Evolutionary conservation across 2,329 filamentous ascomycete species (phyloP), one percentile per base, ranked within the genome.

Genomic region (Capronia coronata): DNA sequence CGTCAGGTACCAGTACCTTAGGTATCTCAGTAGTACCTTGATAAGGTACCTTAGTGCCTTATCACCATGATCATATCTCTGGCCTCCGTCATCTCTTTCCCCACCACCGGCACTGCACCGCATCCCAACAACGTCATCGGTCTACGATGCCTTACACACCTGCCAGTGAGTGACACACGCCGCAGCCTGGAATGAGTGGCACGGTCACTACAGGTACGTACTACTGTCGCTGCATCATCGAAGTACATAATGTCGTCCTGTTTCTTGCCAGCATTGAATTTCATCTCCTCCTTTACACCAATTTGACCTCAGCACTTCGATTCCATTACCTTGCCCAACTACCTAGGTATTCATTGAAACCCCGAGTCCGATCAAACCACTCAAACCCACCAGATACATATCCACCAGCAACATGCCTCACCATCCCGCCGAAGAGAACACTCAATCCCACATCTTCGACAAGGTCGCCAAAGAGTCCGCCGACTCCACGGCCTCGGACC

Each of bases 401-500:
- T 38, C 16, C 16, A 38, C 35, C 29, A 40, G 52, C 62, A 67
- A 47, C 38, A 69, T 68, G 67, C 64, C 67, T 59, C 61, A 63
- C 46, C 65, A 64, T 56, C 63, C 64, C 46, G 61, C 64, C 45
- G 67, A 70, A 59, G 67, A 67, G 43, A 59, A 65, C 44, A 61
- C 67, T 49, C 62, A 65, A 43, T 37, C 51, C 11, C 10, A 55
- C 54, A 58, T 63, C 34, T 66, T 62, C 14, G 67, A 70, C 57
- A 63, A 61, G 34, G 63, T 70, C 14, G 65, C 63, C 49, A 66
- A 68, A 60, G 61, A 68, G 29, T 61, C 63, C 9, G 67, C 63
- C 13, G 63, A 69, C 8, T 65, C 63, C 2, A 68, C 59, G 34
- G 66, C 64, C 23, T 67, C 61, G 52, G 62, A 58, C 41, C 70